Evolutionary conservation across 225 moss, liverwort and hornwort species (phyloP).

Genomic region (Polytrichum formosum): DNA sequence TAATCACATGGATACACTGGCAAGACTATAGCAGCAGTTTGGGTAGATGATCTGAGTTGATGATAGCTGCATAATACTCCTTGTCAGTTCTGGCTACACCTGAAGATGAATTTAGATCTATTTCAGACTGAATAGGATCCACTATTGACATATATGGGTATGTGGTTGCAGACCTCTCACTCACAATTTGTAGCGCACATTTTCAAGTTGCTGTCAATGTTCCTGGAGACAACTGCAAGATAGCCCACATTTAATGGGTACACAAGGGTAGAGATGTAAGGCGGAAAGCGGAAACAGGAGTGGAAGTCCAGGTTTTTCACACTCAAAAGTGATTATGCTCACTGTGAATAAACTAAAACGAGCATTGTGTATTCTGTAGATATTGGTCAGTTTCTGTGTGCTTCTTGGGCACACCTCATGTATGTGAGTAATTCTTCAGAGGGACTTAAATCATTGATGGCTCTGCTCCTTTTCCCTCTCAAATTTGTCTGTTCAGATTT

Average conservation of each 20-base stretch:
- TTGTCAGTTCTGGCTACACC: not conserved
- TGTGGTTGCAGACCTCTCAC: conserved; percentile 15
- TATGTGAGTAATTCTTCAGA: conserved; percentile 22
- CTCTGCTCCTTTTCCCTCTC: not conserved
- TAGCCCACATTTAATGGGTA: conserved; percentile 1
- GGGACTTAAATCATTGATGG: not conserved
- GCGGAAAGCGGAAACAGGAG: conserved; percentile 26
- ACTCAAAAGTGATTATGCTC: conserved; percentile 12
- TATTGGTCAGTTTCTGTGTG: conserved; percentile 23
- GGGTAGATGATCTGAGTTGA: not conserved
- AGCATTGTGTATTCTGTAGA: conserved; percentile 31
- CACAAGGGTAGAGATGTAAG: conserved; percentile 12
- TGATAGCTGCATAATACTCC: not conserved
- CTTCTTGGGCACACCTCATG: conserved; percentile 11
- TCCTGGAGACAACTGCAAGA: not conserved
- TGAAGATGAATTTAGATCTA: not conserved
- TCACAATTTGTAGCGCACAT: conserved; percentile 7
- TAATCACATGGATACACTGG: no score
- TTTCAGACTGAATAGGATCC: not conserved
- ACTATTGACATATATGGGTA: not conserved
- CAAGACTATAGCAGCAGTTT: not conserved
- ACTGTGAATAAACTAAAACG: conserved; percentile 29
- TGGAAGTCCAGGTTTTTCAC: conserved; percentile 17
- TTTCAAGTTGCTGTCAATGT: conserved; percentile 19
- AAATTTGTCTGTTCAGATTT: not conserved